Evolutionary conservation across 2,329 filamentous ascomycete genomes (phyloP).

Genomic region (Fusarium secorum): DNA sequence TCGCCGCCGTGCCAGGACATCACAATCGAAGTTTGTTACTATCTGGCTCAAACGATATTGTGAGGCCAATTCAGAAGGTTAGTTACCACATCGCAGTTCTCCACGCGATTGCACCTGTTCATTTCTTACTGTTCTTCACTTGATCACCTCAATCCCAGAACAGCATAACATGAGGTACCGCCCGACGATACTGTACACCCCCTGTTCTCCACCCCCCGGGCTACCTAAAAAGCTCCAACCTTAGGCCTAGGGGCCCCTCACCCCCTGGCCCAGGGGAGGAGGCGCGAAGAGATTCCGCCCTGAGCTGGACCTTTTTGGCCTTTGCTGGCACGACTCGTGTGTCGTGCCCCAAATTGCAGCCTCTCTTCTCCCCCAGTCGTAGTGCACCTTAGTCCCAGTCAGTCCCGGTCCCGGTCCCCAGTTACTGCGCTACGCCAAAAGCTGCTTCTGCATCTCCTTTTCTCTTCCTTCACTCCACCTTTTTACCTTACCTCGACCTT

Average conservation of each 20-base stretch:
- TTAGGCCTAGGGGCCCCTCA: constrained; percentile 30
- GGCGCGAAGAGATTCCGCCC: constrained; percentile 44
- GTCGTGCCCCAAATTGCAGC: constrained; percentile 45
- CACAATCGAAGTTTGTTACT: neutral
- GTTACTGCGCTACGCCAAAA: constrained; percentile 42
- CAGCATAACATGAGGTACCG: neutral
- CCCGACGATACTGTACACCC: constrained; percentile 11
- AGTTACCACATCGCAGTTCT: neutral
- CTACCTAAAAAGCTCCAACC: constrained; percentile 18
- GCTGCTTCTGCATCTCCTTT: constrained; percentile 44
- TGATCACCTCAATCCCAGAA: constrained; percentile 11
- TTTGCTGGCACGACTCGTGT: constrained; percentile 45
- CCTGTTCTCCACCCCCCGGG: constrained; percentile 25
- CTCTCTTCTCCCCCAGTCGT: constrained; percentile 30
- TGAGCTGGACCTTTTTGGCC: constrained; percentile 42
- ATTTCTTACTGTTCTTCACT: neutral
- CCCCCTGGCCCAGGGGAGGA: constrained; percentile 44
- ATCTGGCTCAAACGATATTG: neutral
- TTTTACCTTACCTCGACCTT: constrained; percentile 31
- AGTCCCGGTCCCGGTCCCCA: neutral
- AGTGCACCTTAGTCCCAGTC: neutral
- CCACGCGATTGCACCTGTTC: neutral
- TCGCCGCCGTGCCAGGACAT: neutral
- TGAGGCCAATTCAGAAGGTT: neutral
- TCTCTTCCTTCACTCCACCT: constrained; percentile 42